phyloP scores from a whole-genome alignment of 345 rosid species.

The Rhizophora mangle region DNA sequence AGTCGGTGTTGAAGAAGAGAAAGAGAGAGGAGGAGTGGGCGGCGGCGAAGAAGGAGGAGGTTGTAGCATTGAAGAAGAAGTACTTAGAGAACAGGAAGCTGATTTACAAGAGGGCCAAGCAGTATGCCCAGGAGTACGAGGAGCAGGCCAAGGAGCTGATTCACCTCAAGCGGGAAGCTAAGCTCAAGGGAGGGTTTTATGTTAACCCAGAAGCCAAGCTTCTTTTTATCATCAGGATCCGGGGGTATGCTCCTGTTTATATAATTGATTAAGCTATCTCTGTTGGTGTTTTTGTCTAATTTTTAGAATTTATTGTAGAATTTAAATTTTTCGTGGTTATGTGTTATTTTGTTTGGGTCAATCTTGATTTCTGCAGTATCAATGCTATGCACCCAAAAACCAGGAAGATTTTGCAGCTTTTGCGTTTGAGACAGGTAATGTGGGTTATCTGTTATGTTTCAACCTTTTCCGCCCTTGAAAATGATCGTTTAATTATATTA shows the following conservation, averaged over 20 bases:
- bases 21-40: constrained; percentile 79
- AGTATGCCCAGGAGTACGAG: constrained; percentile 54
- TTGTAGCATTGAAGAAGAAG: constrained; percentile 50
- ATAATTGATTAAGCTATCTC: neutral
- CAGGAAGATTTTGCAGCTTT: constrained; percentile 82
- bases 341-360: neutral
- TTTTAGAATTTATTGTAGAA: neutral
- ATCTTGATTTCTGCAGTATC: constrained; percentile 41
- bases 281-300: neutral
- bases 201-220: constrained; percentile 90
- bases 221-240: constrained; percentile 71
- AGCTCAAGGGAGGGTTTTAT: constrained; percentile 83
- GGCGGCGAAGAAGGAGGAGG: constrained; percentile 41
- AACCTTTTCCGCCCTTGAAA: too few species aligned
- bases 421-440: constrained; percentile 84
- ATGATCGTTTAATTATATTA: too few species aligned
- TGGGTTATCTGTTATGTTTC: neutral
- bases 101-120: constrained; percentile 53
- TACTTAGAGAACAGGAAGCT: constrained; percentile 52
- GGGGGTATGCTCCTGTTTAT: constrained; percentile 44
- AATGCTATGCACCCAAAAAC: constrained; percentile 89
- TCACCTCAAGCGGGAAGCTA: constrained; percentile 73
- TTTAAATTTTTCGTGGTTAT: neutral
- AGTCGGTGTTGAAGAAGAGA: constrained; percentile 72
- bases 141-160: constrained; percentile 65